Evolutionary conservation across 495 filamentous ascomycete genomes (phyloP).

Genomic region (Xylaria intraflava): DNA sequence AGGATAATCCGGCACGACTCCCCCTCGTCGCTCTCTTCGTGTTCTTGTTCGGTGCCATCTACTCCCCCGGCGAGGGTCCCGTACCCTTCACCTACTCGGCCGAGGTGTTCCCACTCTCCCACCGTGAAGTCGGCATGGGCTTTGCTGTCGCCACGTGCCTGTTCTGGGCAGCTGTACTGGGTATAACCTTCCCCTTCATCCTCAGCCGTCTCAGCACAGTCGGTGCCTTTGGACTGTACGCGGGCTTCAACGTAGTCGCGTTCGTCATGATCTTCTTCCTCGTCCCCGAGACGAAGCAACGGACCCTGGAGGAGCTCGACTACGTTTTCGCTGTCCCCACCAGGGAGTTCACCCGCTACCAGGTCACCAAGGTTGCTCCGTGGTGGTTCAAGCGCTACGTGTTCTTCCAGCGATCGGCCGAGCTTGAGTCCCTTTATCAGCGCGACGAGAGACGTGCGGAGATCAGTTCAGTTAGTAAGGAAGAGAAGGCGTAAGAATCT

Average conservation of each 20-base stretch:
- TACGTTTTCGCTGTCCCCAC: constrained; percentile 74
- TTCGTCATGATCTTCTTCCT: constrained; percentile 62
- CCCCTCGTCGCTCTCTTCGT: constrained; percentile 60
- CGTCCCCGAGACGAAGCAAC: constrained; percentile 63
- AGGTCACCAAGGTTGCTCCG: constrained; percentile 54
- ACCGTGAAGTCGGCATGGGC: constrained; percentile 69
- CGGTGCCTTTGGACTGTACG: constrained; percentile 57
- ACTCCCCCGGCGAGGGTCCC: constrained; percentile 73
- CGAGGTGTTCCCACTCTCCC: constrained; percentile 69
- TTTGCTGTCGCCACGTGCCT: constrained; percentile 64
- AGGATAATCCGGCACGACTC: constrained; percentile 33
- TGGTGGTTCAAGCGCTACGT: constrained; percentile 67
- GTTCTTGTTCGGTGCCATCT: constrained; percentile 66
- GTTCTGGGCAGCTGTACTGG: constrained; percentile 59
- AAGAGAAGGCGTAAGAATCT: background rate
- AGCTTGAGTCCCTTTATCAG: constrained; percentile 58
- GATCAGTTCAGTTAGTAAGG: background rate
- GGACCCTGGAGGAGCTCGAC: constrained; percentile 71
- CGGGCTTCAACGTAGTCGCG: constrained; percentile 56
- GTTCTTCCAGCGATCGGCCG: constrained; percentile 47
- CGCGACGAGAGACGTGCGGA: background rate
- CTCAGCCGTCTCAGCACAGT: constrained; percentile 44
- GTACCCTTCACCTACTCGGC: constrained; percentile 78
- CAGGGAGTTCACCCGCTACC: constrained; percentile 55
- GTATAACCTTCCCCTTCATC: constrained; percentile 60